phyloP scores from a whole-genome alignment of 768 basidiomycete species.

The Lepiota subincarnata region DNA sequence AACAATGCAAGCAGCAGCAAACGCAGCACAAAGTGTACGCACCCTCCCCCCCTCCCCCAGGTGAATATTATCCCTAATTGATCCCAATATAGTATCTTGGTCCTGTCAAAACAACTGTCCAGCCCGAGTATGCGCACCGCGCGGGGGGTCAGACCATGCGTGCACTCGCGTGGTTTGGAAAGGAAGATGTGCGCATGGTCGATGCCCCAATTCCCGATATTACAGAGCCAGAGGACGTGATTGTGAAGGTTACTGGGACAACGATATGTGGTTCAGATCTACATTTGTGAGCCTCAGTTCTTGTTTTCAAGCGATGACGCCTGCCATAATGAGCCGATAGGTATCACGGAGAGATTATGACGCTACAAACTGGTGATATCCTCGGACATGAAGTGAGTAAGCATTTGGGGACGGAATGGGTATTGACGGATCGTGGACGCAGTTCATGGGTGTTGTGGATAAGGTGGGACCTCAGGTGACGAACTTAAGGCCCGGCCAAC shows the following conservation, averaged over 20 bases:
- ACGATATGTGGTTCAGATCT: conserved; percentile 71
- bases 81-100: conserved; percentile 30
- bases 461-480: conserved; percentile 61
- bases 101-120: conserved; percentile 32
- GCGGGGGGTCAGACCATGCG: conserved; percentile 57
- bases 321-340: conserved; percentile 13
- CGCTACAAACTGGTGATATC: conserved; percentile 70
- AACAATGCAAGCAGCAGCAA: conserved; percentile 30
- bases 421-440: not conserved
- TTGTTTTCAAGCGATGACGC: not conserved
- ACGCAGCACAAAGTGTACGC: conserved; percentile 24
- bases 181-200: conserved; percentile 39
- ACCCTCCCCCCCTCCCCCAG: too few relatives aligned
- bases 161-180: conserved; percentile 66
- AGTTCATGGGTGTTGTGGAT: conserved; percentile 70
- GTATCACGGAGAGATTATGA: conserved; percentile 65
- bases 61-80: not conserved
- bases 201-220: conserved; percentile 48
- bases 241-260: conserved; percentile 70
- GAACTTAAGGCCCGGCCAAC: conserved; percentile 57
- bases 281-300: conserved; percentile 35
- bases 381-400: conserved; percentile 61
- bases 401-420: not conserved
- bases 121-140: conserved; percentile 44
- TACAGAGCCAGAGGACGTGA: conserved; percentile 71